Base-by-base conservation (phyloP, 192 early-diverging fungal species). In the Ambispora gerdemannii region DNA sequence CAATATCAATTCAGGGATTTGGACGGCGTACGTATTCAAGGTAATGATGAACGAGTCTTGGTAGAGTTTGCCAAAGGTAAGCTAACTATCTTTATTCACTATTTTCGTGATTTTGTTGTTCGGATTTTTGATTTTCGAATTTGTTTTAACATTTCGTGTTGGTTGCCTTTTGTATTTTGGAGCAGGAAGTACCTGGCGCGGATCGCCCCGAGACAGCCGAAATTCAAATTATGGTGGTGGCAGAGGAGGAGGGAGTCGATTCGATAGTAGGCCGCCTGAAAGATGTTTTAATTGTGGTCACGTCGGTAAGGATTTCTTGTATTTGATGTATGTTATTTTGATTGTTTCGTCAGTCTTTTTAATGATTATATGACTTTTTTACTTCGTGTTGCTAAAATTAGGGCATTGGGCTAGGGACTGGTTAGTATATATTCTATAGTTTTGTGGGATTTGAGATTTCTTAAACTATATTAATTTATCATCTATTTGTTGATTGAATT, bases 271-370 rank as follows among this genome's bases (percentile, higher is more conserved):
- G 20, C 61, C 61, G 2, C 61, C 34, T 38, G 61, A 63, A 63
- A 63, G 61, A 63, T 63, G 61, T 13, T 63, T 63, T 43, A 63
- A 63, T 38, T 63, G 61, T 24, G 61, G 61, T 24, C 61, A 63
- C 34, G 34, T 63, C 24, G 61, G 61, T 63, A 38, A 24, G n/a
- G 19, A 10, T n/a, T 20, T n/a, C n/a, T n/a, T n/a, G n/a, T n/a
- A n/a, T n/a, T n/a, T n/a, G n/a, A n/a, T n/a, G n/a, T n/a, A n/a
- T n/a, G n/a, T n/a, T n/a, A n/a, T n/a, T n/a, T n/a, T n/a, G n/a
- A n/a, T n/a, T n/a, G n/a, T n/a, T n/a, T n/a, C n/a, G n/a, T n/a
- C n/a, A n/a, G n/a, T n/a, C n/a, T n/a, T n/a, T n/a, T n/a, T n/a
- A n/a, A n/a, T n/a, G 15, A 31, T 58, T 17, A 30, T 31, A 20